Base-by-base conservation (phyloP, 2,329 filamentous ascomycete species). In the Pseudocercospora fuligena region DNA sequence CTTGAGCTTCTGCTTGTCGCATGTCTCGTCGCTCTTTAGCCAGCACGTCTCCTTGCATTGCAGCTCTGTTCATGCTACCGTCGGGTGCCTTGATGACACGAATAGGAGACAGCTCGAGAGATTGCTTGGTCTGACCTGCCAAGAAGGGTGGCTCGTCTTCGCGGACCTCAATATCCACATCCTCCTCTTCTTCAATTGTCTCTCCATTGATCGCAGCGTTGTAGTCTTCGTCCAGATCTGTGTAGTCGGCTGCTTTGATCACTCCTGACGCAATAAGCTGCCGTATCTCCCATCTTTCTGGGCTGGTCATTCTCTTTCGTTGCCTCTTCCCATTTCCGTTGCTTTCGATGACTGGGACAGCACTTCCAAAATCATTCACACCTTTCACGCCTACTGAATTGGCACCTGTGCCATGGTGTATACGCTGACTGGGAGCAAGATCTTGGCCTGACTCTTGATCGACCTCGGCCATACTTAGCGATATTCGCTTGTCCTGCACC, bases 91-190 rank as follows among this genome's bases (percentile, higher is more conserved):
- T 98, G 73, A 99, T 92, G 23, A 99, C 94, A 70, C 96, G 88
- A 68, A 99, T 99, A 0, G 95, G 95, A 1, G 94, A 97, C 3
- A 99, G 82, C 75, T 99, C 95, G 8, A 99, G 84, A 9, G 93
- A 97, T 77, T 97, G 94, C 76, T 97, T 97, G 0, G 95, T 99
- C 78, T 99, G 96, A 4, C 95, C 95, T 16, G 92, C 92, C 69
- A 99, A 80, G 83, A 99, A 99, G 0, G 95, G 95, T 0, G 95
- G 96, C 75, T 99, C 95, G 74, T 99, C 95, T 69, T 99, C 95
- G 72, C 90, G 88, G 31, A 99, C 92, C 79, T 99, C 95, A 69
- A 99, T 99, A 74, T 99, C 95, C 4, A 99, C 89, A 76, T 99
- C 95, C 79, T 97, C 92, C 77, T 99, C 95, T 70, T 98, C 86